Conservation (phyloP, 2,329 filamentous ascomycete species). For the Cucurbitaria berberidis region DNA sequence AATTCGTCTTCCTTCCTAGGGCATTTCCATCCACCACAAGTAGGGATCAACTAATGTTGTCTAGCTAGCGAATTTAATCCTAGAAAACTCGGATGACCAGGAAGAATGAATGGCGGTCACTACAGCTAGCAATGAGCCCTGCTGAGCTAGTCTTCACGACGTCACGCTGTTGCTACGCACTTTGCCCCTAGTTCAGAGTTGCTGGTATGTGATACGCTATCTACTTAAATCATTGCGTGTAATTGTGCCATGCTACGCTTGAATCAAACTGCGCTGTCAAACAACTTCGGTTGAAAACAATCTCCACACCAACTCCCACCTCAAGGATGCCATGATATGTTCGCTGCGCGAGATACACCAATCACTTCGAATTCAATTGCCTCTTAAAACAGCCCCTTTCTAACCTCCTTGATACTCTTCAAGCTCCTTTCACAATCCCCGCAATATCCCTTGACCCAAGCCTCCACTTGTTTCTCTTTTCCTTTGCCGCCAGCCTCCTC, state of each 20-base stretch:
- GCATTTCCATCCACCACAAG: no score
- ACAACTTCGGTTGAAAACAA: not conserved
- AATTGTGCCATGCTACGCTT: not conserved
- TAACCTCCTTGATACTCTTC: slow-evolving; percentile 11
- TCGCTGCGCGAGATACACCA: not conserved
- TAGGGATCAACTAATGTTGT: no score
- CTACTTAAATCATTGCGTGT: not conserved
- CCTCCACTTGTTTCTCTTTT: slow-evolving; percentile 54
- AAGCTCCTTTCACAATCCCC: slow-evolving; percentile 60
- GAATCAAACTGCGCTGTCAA: not conserved
- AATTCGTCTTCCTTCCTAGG: not conserved
- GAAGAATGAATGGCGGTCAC: not conserved
- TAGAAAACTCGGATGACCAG: no score
- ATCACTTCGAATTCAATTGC: not conserved
- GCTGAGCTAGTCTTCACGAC: not conserved
- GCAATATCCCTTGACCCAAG: slow-evolving; percentile 68
- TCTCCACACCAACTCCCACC: not conserved
- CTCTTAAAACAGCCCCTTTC: slow-evolving; percentile 13
- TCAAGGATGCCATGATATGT: not conserved
- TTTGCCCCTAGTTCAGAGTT: not conserved
- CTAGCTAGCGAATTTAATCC: not conserved
- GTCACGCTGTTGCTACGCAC: not conserved
- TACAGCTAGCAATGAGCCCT: not conserved
- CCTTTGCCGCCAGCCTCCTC: slow-evolving; percentile 44
- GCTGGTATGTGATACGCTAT: not conserved